These are phyloP conservation scores for Obba rivulosa DNA, from an alignment of 768 basidiomycete species.

Conservation along the genomic window DNA sequence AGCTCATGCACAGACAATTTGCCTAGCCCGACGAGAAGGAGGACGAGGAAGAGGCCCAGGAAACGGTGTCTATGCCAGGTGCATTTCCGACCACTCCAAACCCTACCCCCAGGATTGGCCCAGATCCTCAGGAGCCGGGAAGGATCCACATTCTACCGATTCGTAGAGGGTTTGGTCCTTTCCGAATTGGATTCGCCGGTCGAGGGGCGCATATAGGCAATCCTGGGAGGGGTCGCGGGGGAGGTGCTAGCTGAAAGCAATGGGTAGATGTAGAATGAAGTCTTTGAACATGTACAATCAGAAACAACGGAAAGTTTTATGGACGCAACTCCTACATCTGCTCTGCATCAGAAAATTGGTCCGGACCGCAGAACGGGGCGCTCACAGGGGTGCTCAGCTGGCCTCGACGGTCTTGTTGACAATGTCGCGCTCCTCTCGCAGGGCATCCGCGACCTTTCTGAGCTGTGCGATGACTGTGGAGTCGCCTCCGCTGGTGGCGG, in stretches of 20 bases:
- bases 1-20: neutral
- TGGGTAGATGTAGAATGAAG: too few relatives aligned
- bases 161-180: constrained; percentile 20
- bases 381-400: too few relatives aligned
- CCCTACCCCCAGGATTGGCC: constrained; percentile 11
- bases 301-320: too few relatives aligned
- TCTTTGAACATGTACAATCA: too few relatives aligned
- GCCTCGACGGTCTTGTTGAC: neutral
- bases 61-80: constrained; percentile 25
- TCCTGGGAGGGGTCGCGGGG: constrained; percentile 12
- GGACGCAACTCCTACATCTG: too few relatives aligned
- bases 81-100: constrained; percentile 13
- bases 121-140: constrained; percentile 1
- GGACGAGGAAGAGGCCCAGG: constrained; percentile 19
- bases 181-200: constrained; percentile 59
- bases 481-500: constrained; percentile 27
- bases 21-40: constrained; percentile 27
- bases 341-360: too few relatives aligned
- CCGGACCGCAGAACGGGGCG: too few relatives aligned
- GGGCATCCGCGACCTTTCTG: constrained; percentile 28
- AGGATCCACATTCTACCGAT: constrained; percentile 11
- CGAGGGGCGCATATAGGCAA: constrained; percentile 13
- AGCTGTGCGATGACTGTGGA: constrained; percentile 30
- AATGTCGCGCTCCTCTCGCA: constrained; percentile 23
- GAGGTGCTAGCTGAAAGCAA: too few relatives aligned